These are phyloP conservation scores for Pichia sp. DNA, from an alignment of 1,139 yeast genomes.

Conservation along the genomic window DNA sequence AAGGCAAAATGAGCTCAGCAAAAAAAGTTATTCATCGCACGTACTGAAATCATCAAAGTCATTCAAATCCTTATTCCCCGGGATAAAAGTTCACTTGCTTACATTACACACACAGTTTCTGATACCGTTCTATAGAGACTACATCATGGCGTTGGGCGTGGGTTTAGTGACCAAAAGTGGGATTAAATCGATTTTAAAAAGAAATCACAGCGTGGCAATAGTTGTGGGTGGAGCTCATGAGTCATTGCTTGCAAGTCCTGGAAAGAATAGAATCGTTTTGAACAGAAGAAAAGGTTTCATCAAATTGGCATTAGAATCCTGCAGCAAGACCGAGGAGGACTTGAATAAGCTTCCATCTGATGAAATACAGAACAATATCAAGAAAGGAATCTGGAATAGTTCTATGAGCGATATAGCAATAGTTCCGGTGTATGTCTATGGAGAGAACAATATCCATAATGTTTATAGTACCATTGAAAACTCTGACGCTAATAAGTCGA, in stretches of 20 bases:
- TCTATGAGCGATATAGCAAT: constrained; percentile 47
- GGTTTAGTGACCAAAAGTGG: constrained; percentile 80
- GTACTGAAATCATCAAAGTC: constrained; percentile 11
- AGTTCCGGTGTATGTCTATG: constrained; percentile 89
- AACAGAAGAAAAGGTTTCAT: constrained; percentile 84
- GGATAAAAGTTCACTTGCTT: constrained; percentile 69
- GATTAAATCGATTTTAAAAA: constrained; percentile 59
- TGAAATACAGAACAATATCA: constrained; percentile 7
- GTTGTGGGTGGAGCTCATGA: constrained; percentile 97
- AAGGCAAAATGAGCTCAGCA: background rate
- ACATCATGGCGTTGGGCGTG: constrained; percentile 72
- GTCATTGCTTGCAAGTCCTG: constrained; percentile 66
- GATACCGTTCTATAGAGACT: constrained; percentile 83
- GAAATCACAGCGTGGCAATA: constrained; percentile 76
- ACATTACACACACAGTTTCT: constrained; percentile 82
- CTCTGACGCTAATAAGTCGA: background rate
- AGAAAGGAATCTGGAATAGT: constrained; percentile 16
- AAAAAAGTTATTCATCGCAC: background rate
- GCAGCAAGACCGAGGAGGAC: constrained; percentile 14
- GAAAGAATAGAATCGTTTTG: constrained; percentile 59
- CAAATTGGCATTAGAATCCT: constrained; percentile 67
- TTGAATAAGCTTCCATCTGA: constrained; percentile 38
- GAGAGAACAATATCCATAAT: constrained; percentile 53
- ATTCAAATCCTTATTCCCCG: constrained; percentile 55
- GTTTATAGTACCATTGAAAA: constrained; percentile 29